phyloP scores from a whole-genome alignment of 306 rosid species.

The Dryas octopetala region DNA sequence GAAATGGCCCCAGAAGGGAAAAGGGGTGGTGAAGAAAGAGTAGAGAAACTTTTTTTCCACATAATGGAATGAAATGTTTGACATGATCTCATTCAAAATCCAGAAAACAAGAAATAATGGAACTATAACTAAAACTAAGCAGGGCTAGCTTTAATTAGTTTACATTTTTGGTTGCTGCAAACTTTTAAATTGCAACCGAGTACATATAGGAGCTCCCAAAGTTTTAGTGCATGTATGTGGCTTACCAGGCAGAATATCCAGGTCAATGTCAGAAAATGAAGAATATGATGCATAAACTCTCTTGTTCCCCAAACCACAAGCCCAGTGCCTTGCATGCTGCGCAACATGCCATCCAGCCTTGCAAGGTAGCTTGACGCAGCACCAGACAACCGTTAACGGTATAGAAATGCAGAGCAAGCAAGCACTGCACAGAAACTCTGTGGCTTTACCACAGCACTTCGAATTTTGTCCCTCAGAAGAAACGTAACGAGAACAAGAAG shows the following conservation, averaged over 20 bases:
- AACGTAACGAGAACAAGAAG: constrained; percentile 1
- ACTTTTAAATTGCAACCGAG: background rate
- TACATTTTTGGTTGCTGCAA: background rate
- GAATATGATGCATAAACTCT: constrained; percentile 41
- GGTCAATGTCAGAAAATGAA: constrained; percentile 69
- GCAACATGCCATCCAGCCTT: constrained; percentile 38
- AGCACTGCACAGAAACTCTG: constrained; percentile 45
- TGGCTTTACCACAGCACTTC: constrained; percentile 29
- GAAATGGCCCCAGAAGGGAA: no score
- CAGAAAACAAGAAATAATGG: background rate
- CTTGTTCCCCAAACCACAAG: constrained; percentile 37
- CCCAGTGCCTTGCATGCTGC: constrained; percentile 33
- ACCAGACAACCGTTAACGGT: constrained; percentile 46
- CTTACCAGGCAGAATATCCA: constrained; percentile 27
- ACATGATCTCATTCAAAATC: background rate
- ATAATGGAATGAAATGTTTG: background rate
- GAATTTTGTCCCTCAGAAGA: constrained; percentile 26
- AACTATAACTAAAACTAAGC: no score
- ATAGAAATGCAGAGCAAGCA: constrained; percentile 54
- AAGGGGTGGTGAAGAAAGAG: no score
- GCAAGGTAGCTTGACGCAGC: constrained; percentile 59
- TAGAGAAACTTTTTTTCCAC: no score
- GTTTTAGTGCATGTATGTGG: constrained; percentile 3
- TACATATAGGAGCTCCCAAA: background rate
- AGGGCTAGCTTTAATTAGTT: background rate